A percentile compares a stretch with the other conserved stretches of the same genome.
Conservation (phyloP, 2,329 filamentous ascomycete genomes). For the Volutella citrinella region DNA sequence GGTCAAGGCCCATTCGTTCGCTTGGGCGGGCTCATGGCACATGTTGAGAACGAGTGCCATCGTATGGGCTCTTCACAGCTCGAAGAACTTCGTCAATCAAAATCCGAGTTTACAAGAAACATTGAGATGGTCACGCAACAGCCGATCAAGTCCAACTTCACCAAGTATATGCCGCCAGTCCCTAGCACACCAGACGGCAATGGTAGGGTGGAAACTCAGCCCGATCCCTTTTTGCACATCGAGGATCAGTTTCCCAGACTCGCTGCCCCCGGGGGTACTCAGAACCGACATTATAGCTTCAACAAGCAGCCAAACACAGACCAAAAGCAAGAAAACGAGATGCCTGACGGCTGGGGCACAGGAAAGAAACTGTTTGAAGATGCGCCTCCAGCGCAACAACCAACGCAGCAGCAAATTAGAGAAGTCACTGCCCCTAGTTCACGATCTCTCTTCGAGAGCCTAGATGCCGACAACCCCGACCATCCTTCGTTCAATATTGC, state of each 20-base stretch:
- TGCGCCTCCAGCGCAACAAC: slow-evolving; percentile 15
- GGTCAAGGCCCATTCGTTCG: slow-evolving; percentile 31
- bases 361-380: slow-evolving; percentile 22
- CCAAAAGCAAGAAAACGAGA: slow-evolving; percentile 17
- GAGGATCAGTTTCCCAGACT: slow-evolving; percentile 17
- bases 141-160: slow-evolving; percentile 27
- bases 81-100: slow-evolving; percentile 33
- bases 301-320: background rate
- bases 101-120: slow-evolving; percentile 32
- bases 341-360: slow-evolving; percentile 2
- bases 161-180: slow-evolving; percentile 24
- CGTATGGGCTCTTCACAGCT: slow-evolving; percentile 32
- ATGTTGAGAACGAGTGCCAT: slow-evolving; percentile 44
- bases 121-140: slow-evolving; percentile 25
- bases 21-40: slow-evolving; percentile 37
- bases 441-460: slow-evolving; percentile 7
- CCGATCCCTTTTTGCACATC: slow-evolving; percentile 7
- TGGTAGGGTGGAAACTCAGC: too few species aligned
- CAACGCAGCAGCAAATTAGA: slow-evolving; percentile 17
- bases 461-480: slow-evolving; percentile 42
- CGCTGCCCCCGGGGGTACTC: slow-evolving; percentile 6
- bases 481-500: slow-evolving; percentile 44
- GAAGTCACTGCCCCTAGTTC: slow-evolving; percentile 11
- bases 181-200: too few species aligned
- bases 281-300: too few species aligned